Evolutionary conservation across 2,329 filamentous ascomycete species (phyloP).

Genomic region (Pyrenophora tritici-repentis): DNA sequence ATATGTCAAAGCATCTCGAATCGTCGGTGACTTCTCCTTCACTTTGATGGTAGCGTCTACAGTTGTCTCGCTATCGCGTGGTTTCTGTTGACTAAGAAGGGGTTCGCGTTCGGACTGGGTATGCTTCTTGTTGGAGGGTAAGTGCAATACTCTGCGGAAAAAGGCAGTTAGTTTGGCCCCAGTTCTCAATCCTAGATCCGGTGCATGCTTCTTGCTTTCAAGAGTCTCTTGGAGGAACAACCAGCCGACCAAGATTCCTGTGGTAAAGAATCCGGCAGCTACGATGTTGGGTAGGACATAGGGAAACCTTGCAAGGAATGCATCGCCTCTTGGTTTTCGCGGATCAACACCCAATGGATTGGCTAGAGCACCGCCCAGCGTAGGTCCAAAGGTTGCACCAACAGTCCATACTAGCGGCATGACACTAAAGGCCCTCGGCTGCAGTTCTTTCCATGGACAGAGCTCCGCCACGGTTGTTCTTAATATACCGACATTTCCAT

Average conservation of each 20-base stretch:
- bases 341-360: conserved; percentile 79
- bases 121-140: conserved; percentile 14
- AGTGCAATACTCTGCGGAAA: conserved; percentile 27
- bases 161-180: conserved; percentile 65
- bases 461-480: conserved; percentile 91
- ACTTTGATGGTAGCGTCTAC: not conserved
- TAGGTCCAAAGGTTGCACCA: conserved; percentile 83
- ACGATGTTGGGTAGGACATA: conserved; percentile 86
- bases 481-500: conserved; percentile 86
- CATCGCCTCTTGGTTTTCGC: conserved; percentile 63
- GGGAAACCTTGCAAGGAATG: conserved; percentile 76
- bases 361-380: conserved; percentile 84
- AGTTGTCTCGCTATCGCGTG: conserved; percentile 20
- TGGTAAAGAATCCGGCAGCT: conserved; percentile 73
- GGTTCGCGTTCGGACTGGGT: conserved; percentile 34
- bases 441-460: conserved; percentile 82
- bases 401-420: conserved; percentile 93
- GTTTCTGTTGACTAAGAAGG: conserved; percentile 33
- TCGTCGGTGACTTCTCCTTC: conserved; percentile 38
- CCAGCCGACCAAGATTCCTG: conserved; percentile 73
- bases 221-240: conserved; percentile 89
- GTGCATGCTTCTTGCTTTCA: conserved; percentile 67
- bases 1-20: conserved; percentile 70
- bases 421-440: conserved; percentile 86
- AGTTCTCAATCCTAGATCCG: conserved; percentile 76